Conservation (phyloP, 441 rosid genomes). For the Mallotus japonicus region DNA sequence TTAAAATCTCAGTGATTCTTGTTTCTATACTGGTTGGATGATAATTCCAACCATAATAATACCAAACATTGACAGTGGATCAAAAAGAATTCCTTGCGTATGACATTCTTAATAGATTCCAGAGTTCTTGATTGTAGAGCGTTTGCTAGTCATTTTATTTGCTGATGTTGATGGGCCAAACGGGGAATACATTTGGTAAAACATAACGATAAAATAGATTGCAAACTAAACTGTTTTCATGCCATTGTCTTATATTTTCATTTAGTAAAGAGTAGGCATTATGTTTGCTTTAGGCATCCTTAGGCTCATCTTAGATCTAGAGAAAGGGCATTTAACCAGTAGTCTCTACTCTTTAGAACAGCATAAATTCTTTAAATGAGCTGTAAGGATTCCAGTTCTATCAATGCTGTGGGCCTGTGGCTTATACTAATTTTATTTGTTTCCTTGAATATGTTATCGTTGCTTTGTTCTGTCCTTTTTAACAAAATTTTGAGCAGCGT, state of each 20-base stretch:
- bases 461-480: not conserved
- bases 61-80: conserved; percentile 1
- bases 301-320: no score
- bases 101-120: not conserved
- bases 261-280: not conserved
- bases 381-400: not conserved
- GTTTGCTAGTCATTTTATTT: not conserved
- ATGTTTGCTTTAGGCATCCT: not conserved
- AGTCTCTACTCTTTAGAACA: not conserved
- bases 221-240: no score
- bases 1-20: not conserved
- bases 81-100: not conserved
- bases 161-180: no score
- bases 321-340: not conserved
- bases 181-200: no score
- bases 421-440: no score
- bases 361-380: not conserved
- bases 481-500: not conserved
- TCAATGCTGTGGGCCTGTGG: no score
- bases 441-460: no score
- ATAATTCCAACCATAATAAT: not conserved
- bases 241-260: not conserved
- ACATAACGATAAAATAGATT: no score
- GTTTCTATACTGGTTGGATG: not conserved
- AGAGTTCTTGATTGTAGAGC: not conserved